These are phyloP conservation scores for Diaporthe capsici DNA, from an alignment of 2,329 filamentous ascomycete species.

Conservation along the genomic window DNA sequence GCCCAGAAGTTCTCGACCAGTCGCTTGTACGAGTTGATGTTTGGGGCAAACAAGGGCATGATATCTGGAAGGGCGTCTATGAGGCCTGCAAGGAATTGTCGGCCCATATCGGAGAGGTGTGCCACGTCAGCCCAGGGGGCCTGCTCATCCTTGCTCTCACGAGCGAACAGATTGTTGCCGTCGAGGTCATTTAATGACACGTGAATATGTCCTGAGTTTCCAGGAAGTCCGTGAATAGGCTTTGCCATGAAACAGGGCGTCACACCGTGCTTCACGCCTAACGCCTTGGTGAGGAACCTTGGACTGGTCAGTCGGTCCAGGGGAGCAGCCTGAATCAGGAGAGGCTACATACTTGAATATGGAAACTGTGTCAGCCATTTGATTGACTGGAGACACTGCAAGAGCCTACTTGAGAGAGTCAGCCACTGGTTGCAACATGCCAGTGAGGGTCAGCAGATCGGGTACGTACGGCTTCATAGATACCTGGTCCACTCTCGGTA, in stretches of 20 bases:
- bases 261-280: not conserved
- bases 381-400: not conserved
- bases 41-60: not conserved
- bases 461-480: not conserved
- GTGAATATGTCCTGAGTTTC: not conserved
- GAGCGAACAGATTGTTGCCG: not conserved
- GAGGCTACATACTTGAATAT: not conserved
- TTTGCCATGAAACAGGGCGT: not conserved
- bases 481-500: not conserved
- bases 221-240: not conserved
- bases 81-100: not conserved
- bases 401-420: not conserved
- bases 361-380: not conserved
- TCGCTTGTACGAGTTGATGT: not conserved
- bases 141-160: not conserved
- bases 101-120: not conserved
- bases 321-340: not conserved
- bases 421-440: not conserved
- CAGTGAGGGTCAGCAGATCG: not conserved
- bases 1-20: not conserved
- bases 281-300: not conserved
- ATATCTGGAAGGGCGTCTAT: not conserved
- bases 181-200: not conserved
- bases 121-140: not conserved
- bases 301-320: not conserved